phyloP scores from a whole-genome alignment of 306 rosid genomes.

The Potentilla sterilis region DNA sequence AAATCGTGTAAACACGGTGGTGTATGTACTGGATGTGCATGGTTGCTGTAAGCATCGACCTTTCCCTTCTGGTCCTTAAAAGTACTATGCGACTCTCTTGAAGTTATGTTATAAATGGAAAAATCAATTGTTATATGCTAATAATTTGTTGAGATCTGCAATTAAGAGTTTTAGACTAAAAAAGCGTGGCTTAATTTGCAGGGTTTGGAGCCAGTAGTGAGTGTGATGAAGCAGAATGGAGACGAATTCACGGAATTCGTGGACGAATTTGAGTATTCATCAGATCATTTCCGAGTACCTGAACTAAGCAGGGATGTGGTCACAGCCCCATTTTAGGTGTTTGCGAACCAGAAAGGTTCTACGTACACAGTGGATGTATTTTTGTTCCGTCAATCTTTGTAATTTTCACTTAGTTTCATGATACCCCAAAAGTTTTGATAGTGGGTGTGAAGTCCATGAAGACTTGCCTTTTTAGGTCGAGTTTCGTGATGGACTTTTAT shows the following conservation, averaged over 20 bases:
- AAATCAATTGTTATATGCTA: not conserved
- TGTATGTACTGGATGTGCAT: not conserved
- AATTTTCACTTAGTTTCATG: not conserved
- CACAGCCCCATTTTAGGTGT: constrained; percentile 62
- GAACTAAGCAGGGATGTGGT: constrained; percentile 38
- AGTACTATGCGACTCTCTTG: no score
- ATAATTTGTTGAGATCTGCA: no score
- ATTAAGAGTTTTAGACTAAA: no score
- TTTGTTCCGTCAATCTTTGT: not conserved
- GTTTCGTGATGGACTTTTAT: not conserved
- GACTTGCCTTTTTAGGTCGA: not conserved
- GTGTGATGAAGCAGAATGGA: constrained; percentile 26
- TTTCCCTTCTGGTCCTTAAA: no score
- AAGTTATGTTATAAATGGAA: no score
- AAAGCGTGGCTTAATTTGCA: constrained; percentile 14
- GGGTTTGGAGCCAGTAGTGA: constrained; percentile 66
- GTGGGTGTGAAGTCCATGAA: not conserved
- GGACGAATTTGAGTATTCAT: not conserved
- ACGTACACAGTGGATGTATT: not conserved
- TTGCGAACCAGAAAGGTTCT: not conserved
- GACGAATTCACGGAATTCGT: constrained; percentile 14
- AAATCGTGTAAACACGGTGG: no score
- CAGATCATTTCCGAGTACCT: not conserved
- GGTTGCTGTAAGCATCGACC: no score
- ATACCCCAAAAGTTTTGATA: not conserved